Base-by-base conservation (phyloP, 169 alveolate species). In the Plasmodium inui region DNA sequence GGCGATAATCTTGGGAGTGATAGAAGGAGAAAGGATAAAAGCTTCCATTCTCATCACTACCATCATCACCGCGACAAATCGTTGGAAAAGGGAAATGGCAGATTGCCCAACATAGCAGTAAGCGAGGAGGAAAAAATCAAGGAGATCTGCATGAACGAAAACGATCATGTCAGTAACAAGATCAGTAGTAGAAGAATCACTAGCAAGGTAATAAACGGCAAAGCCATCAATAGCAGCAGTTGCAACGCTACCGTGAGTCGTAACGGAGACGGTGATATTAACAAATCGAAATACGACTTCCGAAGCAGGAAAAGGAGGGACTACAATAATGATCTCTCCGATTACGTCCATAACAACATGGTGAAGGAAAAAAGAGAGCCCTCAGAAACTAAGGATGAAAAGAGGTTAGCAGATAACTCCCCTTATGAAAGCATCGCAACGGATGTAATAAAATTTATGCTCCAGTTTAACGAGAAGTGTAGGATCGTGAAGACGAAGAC, bases 381-480 rank as follows among this genome's bases (percentile, higher is more conserved):
- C 32, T 2, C 61, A 32, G 61, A 57, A n/a, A 61, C 0, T 57
- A 37, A 57, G 34, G 73, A 57, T 32, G 37, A 34, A 78, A 39
- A 78, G 0, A 78, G 53, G 50, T 34, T 53, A 50, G 61, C 61
- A 50, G 61, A 50, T 74, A 17, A 83, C 9, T 41, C 80, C 53
- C 82, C 46, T 12, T 71, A 83, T 32, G 92, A 71, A 22, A 30
- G 53, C 30, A 14, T 55, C 70, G 39, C 46, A 70, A 83, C 53
- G 22, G 92, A 83, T 70, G 74, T 83, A 28, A 44, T 83, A 32
- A 83, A 83, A 39, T 67, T 41, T 39, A 83, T 83, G 82, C n/a
- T 71, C 14, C 73, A 83, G 53, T 30, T 3, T 53, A 70, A 53
- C 30, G 73, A 78, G n/a, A 39, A 78, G 1, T 41, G 70, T 14